Evolutionary conservation across 164 flowering plant species (phyloP).

Genomic region (Tinospora cordifolia): DNA sequence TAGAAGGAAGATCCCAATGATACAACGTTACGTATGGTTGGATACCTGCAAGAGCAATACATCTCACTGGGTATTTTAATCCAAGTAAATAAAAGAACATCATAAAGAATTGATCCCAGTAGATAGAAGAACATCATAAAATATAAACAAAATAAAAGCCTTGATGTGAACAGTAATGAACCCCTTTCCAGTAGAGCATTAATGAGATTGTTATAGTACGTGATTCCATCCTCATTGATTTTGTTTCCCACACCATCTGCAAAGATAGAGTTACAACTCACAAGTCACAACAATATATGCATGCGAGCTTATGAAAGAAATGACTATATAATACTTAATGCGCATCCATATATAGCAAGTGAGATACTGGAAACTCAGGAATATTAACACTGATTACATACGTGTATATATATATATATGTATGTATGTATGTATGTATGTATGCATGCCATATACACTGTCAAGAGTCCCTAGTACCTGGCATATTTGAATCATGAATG

Average conservation of each 20-base stretch:
- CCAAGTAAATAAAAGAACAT: not conserved
- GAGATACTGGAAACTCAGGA: not conserved
- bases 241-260: conserved; percentile 83
- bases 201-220: conserved; percentile 73
- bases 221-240: conserved; percentile 61
- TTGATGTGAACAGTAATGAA: conserved; percentile 12
- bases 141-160: not conserved
- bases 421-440: too few relatives aligned
- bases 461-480: too few relatives aligned
- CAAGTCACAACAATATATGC: not conserved
- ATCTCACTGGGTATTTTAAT: not conserved
- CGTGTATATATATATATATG: too few relatives aligned
- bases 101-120: too few relatives aligned
- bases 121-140: too few relatives aligned
- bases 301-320: not conserved
- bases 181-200: conserved; percentile 72
- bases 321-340: not conserved
- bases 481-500: too few relatives aligned
- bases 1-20: conserved; percentile 89
- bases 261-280: conserved; percentile 8
- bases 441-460: too few relatives aligned
- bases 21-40: conserved; percentile 71
- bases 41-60: conserved; percentile 44
- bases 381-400: not conserved
- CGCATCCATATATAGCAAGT: not conserved